Conservation (phyloP, 2,329 filamentous ascomycete species). For the Trichoderma sp. region DNA sequence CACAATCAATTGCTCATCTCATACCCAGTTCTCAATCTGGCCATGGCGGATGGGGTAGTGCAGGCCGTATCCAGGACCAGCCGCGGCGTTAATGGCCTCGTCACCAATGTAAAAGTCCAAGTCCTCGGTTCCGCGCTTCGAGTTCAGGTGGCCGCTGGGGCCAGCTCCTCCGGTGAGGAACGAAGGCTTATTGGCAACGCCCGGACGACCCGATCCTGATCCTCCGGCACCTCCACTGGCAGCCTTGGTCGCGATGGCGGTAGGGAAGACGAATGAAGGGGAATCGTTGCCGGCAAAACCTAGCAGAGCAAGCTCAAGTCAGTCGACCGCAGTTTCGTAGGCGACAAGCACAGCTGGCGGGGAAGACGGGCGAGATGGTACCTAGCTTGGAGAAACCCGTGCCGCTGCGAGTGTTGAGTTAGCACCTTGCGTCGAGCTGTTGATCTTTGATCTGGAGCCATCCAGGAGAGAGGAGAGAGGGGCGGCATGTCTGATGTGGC, state of each 20-base stretch:
- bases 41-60: conserved; percentile 98
- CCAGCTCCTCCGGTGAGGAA: conserved; percentile 92
- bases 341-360: conserved; percentile 16
- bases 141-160: conserved; percentile 76
- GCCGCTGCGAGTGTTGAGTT: conserved; percentile 65
- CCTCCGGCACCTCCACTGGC: conserved; percentile 66
- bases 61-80: conserved; percentile 89
- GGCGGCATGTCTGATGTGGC: conserved; percentile 27
- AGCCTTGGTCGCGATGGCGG: conserved; percentile 94
- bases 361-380: conserved; percentile 47
- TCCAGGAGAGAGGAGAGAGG: conserved; percentile 27
- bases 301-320: conserved; percentile 41
- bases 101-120: conserved; percentile 99
- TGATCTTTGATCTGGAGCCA: background rate
- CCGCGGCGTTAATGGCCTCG: conserved; percentile 82
- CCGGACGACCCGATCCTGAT: conserved; percentile 82
- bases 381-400: conserved; percentile 99
- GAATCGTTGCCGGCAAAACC: conserved; percentile 99
- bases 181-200: conserved; percentile 91
- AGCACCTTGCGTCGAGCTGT: conserved; percentile 29
- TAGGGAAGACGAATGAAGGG: conserved; percentile 98
- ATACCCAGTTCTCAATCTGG: conserved; percentile 97
- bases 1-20: conserved; percentile 31
- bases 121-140: conserved; percentile 95
- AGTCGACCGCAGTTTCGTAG: conserved; percentile 32